These are phyloP conservation scores for Claviceps arundinis DNA, from an alignment of 2,329 filamentous ascomycete genomes.

Conservation along the genomic window DNA sequence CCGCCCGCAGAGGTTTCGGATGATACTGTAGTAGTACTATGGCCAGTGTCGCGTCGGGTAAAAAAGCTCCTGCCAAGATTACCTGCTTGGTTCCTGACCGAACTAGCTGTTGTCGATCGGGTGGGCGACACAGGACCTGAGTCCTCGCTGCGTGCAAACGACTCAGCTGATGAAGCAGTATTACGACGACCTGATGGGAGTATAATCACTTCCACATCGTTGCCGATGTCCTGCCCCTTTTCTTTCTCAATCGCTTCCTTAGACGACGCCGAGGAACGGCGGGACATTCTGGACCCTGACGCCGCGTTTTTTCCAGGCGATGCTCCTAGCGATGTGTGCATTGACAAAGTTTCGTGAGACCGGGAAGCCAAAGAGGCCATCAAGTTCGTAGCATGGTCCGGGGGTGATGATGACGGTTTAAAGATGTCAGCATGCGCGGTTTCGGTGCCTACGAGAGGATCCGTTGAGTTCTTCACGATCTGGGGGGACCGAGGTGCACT, in stretches of 20 bases:
- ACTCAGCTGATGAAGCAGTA: slow-evolving; percentile 24
- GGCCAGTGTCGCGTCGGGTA: slow-evolving; percentile 24
- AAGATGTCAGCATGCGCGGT: slow-evolving; percentile 52
- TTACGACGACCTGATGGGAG: slow-evolving; percentile 20
- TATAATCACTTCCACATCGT: slow-evolving; percentile 15
- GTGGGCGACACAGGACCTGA: slow-evolving; percentile 14
- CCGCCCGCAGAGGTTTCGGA: slow-evolving; percentile 22
- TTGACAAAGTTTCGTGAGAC: slow-evolving; percentile 42
- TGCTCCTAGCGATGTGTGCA: slow-evolving; percentile 25
- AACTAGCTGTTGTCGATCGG: slow-evolving; percentile 21
- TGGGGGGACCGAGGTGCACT: slow-evolving; percentile 22
- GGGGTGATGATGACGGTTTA: slow-evolving; percentile 40
- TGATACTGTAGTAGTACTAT: slow-evolving; percentile 17
- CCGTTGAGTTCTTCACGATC: slow-evolving; percentile 34
- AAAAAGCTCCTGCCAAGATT: slow-evolving; percentile 28
- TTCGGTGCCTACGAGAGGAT: slow-evolving; percentile 55
- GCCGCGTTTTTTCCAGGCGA: slow-evolving; percentile 20
- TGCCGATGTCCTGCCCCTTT: slow-evolving; percentile 22
- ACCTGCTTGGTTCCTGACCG: slow-evolving; percentile 26
- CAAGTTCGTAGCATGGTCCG: slow-evolving; percentile 46
- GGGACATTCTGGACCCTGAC: slow-evolving; percentile 26
- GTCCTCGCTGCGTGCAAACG: slow-evolving; percentile 13
- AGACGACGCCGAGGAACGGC: slow-evolving; percentile 37
- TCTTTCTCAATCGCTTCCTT: slow-evolving; percentile 29
- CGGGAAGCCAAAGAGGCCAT: slow-evolving; percentile 57